phyloP scores from a whole-genome alignment of 1,284 basidiomycete species.

The Naganishia albida region DNA sequence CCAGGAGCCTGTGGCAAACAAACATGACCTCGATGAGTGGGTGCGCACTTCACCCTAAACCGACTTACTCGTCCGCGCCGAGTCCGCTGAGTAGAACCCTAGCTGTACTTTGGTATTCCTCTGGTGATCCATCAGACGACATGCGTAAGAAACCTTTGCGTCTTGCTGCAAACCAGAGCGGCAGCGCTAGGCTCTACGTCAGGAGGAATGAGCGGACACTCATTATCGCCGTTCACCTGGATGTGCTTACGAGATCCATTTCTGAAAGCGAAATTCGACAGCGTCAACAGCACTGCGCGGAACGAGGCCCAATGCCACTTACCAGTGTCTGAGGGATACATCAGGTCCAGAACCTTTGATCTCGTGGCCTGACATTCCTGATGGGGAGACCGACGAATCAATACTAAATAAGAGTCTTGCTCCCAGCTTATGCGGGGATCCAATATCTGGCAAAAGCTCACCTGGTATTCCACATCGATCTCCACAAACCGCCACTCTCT shows the following conservation, averaged over 20 bases:
- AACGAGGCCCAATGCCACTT: background rate
- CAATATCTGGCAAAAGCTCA: no score
- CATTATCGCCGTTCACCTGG: background rate
- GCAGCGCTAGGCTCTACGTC: conserved; percentile 74
- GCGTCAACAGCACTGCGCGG: no score
- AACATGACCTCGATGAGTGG: background rate
- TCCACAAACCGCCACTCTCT: conserved; percentile 90
- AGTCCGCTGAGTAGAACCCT: conserved; percentile 86
- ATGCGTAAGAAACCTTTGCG: conserved; percentile 61
- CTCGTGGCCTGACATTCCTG: conserved; percentile 68
- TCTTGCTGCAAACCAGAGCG: conserved; percentile 88
- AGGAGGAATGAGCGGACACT: conserved; percentile 10
- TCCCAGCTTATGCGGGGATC: no score
- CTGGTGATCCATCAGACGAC: conserved; percentile 40
- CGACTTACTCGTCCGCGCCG: conserved; percentile 63
- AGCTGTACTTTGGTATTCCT: conserved; percentile 68
- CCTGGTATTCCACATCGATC: conserved; percentile 78
- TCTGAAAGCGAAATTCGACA: conserved; percentile 54
- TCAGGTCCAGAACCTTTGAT: conserved; percentile 66
- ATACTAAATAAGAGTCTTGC: no score
- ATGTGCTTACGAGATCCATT: conserved; percentile 78
- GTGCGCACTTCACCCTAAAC: background rate
- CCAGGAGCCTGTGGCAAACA: conserved; percentile 63
- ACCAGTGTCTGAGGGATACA: conserved; percentile 72
- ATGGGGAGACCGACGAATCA: conserved; percentile 1